Conservation (phyloP, 2,329 filamentous ascomycete species). For the Alternaria incomplexa region DNA sequence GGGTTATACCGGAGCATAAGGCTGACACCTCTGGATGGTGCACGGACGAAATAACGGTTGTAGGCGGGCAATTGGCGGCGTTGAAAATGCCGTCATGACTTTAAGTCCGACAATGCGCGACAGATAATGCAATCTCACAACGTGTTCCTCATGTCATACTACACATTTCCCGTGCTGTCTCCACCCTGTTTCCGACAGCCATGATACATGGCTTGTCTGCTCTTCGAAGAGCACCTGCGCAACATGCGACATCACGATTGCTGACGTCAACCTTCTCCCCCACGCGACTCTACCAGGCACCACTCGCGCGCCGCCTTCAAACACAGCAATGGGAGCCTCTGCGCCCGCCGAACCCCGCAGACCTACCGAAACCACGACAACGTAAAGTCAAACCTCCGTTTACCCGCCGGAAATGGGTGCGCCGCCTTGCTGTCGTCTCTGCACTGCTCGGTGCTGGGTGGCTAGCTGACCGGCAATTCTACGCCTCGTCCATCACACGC, state of each 20-base stretch:
- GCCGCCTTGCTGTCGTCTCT: slow-evolving; percentile 70
- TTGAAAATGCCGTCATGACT: slow-evolving; percentile 34
- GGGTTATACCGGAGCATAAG: not conserved
- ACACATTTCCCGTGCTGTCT: slow-evolving; percentile 16
- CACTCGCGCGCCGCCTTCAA: slow-evolving; percentile 36
- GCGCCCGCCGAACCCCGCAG: slow-evolving; percentile 75
- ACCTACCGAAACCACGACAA: slow-evolving; percentile 64
- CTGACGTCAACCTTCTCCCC: slow-evolving; percentile 21
- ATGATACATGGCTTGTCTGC: slow-evolving; percentile 49
- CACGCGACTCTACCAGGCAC: slow-evolving; percentile 16
- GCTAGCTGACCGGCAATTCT: slow-evolving; percentile 73
- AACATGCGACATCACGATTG: slow-evolving; percentile 28
- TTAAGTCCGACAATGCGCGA: slow-evolving; percentile 16
- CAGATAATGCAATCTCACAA: slow-evolving; percentile 14
- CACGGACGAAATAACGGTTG: slow-evolving; percentile 9
- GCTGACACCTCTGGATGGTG: not conserved
- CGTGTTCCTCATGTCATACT: slow-evolving; percentile 35
- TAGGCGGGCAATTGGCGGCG: slow-evolving; percentile 6
- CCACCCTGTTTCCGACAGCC: slow-evolving; percentile 25
- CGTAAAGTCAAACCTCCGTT: slow-evolving; percentile 73
- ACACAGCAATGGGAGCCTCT: slow-evolving; percentile 51
- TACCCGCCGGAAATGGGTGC: slow-evolving; percentile 75
- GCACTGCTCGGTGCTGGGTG: slow-evolving; percentile 68
- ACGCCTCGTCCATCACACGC: slow-evolving; percentile 78
- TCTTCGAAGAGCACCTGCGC: slow-evolving; percentile 36